phyloP scores from a whole-genome alignment of 805 yeast species.

The Tetrapisispora fleetii region DNA sequence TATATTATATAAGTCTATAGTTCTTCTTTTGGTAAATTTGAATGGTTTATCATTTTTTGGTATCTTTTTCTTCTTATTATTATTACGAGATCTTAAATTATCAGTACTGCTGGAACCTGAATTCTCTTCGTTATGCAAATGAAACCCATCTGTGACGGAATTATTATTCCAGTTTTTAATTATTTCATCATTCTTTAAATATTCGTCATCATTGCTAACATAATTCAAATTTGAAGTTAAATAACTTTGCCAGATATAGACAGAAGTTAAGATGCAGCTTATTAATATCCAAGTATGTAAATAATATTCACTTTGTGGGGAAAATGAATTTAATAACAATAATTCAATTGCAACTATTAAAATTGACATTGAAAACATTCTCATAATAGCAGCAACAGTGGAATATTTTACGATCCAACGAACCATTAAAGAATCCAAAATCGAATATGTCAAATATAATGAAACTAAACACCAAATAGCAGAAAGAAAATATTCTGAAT shows the following conservation, averaged over 20 bases:
- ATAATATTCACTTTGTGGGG: slow-evolving; percentile 62
- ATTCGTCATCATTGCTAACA: slow-evolving; percentile 13
- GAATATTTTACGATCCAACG: slow-evolving; percentile 91
- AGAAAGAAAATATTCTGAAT: slow-evolving; percentile 71
- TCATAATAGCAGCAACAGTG: slow-evolving; percentile 74
- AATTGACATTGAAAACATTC: slow-evolving; percentile 77
- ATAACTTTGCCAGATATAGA: slow-evolving; percentile 78
- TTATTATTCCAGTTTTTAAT: background rate
- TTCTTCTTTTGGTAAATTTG: slow-evolving; percentile 34
- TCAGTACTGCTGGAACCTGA: background rate
- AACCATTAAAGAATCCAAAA: slow-evolving; percentile 80
- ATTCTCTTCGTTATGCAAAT: background rate
- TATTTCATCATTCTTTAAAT: slow-evolving; percentile 6
- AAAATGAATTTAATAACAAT: slow-evolving; percentile 53
- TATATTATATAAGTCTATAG: slow-evolving; percentile 78
- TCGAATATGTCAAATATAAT: slow-evolving; percentile 72
- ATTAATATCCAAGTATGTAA: slow-evolving; percentile 87
- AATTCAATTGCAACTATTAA: slow-evolving; percentile 63
- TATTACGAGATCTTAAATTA: background rate
- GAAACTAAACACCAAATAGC: slow-evolving; percentile 92
- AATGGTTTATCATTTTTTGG: slow-evolving; percentile 2
- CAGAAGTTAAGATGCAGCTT: slow-evolving; percentile 71
- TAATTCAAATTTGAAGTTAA: slow-evolving; percentile 65
- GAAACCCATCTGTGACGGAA: background rate
- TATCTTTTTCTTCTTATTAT: background rate